A percentile compares a stretch with the other conserved stretches of the same genome.
Evolutionary conservation across 2,329 filamentous ascomycete genomes (phyloP).

Genomic region (Ceratocystiopsis brevicomis): DNA sequence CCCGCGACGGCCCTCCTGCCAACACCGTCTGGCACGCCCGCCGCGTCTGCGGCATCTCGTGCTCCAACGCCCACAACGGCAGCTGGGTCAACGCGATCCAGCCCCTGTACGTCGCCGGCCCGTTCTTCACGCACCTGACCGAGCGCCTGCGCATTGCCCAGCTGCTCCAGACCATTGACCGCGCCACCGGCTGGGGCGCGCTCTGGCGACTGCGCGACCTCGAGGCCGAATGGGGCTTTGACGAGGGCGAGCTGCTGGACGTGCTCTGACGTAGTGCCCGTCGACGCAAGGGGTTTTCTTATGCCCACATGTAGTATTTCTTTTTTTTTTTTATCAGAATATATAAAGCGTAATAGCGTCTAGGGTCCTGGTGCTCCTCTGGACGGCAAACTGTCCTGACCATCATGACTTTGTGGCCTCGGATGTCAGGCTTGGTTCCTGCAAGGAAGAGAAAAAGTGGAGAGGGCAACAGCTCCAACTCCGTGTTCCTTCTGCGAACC

Average conservation of each 20-base stretch:
- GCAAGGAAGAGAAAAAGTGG: no score
- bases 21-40: conserved; percentile 36
- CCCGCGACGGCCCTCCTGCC: conserved; percentile 7
- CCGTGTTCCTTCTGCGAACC: no score
- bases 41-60: conserved; percentile 34
- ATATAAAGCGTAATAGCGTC: no score
- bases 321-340: no score
- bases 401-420: no score
- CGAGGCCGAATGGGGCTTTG: conserved; percentile 21
- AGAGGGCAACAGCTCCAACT: no score
- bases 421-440: no score
- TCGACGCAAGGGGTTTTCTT: no score
- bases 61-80: conserved; percentile 34
- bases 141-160: conserved; percentile 22
- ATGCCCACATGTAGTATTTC: no score
- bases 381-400: no score
- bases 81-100: conserved; percentile 38
- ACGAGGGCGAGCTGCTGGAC: not conserved
- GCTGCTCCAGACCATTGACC: conserved; percentile 29
- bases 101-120: conserved; percentile 35
- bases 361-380: no score
- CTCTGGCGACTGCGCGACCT: conserved; percentile 32
- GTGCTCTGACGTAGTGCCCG: not conserved
- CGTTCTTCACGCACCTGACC: conserved; percentile 29
- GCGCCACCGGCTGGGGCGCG: conserved; percentile 32